phyloP scores from a whole-genome alignment of 306 rosid genomes.

The Adenanthera pavonina region DNA sequence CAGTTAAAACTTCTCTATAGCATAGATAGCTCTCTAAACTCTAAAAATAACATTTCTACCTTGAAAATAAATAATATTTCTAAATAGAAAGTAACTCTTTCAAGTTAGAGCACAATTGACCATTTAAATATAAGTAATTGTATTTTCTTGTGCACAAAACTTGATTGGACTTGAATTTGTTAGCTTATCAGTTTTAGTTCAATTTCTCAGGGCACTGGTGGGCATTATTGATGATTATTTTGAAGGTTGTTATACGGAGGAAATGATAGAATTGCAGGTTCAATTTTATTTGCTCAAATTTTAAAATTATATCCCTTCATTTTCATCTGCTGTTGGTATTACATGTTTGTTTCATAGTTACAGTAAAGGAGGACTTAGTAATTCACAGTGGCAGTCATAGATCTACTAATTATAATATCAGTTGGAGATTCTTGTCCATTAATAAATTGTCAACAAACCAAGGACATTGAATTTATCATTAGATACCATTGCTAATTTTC shows the following conservation, averaged over 20 bases:
- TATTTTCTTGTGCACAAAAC: slow-evolving; percentile 14
- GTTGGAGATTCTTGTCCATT: neutral
- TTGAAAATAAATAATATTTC: neutral
- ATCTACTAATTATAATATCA: slow-evolving; percentile 25
- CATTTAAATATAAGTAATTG: slow-evolving; percentile 29
- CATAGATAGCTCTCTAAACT: neutral
- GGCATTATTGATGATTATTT: slow-evolving; percentile 88
- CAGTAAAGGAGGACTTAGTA: slow-evolving; percentile 28
- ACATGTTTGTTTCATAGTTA: slow-evolving; percentile 28
- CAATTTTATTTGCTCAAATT: slow-evolving; percentile 22
- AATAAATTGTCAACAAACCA: neutral
- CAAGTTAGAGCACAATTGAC: slow-evolving; percentile 9
- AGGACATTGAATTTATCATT: neutral
- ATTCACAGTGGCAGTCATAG: slow-evolving; percentile 33
- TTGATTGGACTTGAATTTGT: slow-evolving; percentile 24
- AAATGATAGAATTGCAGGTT: slow-evolving; percentile 96
- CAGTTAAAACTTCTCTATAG: slow-evolving; percentile 5
- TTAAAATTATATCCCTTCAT: slow-evolving; percentile 5
- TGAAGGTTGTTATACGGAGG: slow-evolving; percentile 87
- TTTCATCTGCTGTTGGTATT: slow-evolving; percentile 30
- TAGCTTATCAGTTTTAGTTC: slow-evolving; percentile 41
- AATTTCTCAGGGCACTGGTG: slow-evolving; percentile 73
- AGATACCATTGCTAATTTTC: slow-evolving; percentile 11
- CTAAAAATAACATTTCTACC: neutral
- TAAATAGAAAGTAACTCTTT: slow-evolving; percentile 17